A percentile compares a stretch with the other conserved stretches of the same genome.
Evolutionary conservation across 345 rosid genomes (phyloP).

Genomic region (Camelina sativa): DNA sequence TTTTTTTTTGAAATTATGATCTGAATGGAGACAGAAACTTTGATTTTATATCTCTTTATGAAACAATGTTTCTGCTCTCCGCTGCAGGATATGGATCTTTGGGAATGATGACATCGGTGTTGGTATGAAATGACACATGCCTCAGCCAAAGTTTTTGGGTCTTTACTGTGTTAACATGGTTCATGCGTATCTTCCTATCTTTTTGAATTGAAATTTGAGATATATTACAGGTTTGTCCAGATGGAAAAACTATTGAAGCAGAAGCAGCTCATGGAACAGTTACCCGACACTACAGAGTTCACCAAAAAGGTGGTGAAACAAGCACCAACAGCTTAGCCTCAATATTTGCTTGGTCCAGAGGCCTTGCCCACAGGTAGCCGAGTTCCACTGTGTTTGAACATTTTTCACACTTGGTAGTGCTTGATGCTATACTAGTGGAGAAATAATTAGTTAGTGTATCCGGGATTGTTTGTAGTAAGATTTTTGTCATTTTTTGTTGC

Average conservation of each 20-base stretch:
- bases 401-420: neutral
- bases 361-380: slow-evolving; percentile 76
- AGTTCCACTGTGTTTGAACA: neutral
- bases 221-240: slow-evolving; percentile 78
- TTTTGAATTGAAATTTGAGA: slow-evolving; percentile 10
- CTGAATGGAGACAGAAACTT: no score
- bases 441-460: slow-evolving; percentile 1
- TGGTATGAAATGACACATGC: slow-evolving; percentile 54
- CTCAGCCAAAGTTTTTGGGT: neutral
- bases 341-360: slow-evolving; percentile 85
- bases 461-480: slow-evolving; percentile 8
- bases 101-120: slow-evolving; percentile 94
- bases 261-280: slow-evolving; percentile 94
- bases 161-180: slow-evolving; percentile 5
- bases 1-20: no score
- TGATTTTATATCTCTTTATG: neutral
- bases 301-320: slow-evolving; percentile 86
- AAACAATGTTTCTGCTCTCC: slow-evolving; percentile 22
- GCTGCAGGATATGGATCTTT: slow-evolving; percentile 90
- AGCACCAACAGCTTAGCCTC: slow-evolving; percentile 94
- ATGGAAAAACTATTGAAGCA: slow-evolving; percentile 87
- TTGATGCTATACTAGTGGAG: slow-evolving; percentile 7
- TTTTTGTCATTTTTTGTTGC: neutral
- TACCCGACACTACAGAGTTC: slow-evolving; percentile 83
- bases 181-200: neutral